A percentile compares a stretch with the other conserved stretches of the same genome.
Conservation (phyloP, 176 grass and related monocot genomes). For the Carex kokanica region DNA sequence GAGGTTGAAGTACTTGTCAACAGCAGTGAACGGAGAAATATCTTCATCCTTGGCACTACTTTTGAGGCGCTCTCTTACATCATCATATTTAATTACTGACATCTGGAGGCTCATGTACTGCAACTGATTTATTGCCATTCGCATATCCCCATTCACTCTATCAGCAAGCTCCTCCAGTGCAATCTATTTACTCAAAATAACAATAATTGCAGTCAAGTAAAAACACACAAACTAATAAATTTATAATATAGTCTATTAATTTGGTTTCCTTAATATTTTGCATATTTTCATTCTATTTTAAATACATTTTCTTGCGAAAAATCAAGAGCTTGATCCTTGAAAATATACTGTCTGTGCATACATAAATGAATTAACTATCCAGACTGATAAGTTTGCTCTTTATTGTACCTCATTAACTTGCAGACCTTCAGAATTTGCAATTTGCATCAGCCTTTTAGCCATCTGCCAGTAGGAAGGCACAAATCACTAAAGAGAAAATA, state of each 20-base stretch:
- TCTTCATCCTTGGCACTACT: slow-evolving; percentile 99
- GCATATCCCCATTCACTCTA: slow-evolving; percentile 96
- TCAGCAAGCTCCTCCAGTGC: slow-evolving; percentile 99
- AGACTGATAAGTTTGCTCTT: slow-evolving; percentile 11
- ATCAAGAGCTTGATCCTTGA: not conserved
- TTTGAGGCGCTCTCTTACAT: slow-evolving; percentile 78
- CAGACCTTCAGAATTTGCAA: slow-evolving; percentile 82
- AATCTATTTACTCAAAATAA: slow-evolving; percentile 41
- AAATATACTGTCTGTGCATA: not conserved
- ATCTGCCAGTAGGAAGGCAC: slow-evolving; percentile 47
- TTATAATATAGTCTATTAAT: not conserved
- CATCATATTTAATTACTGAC: slow-evolving; percentile 96
- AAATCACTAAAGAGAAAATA: slow-evolving; percentile 9
- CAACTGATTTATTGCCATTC: slow-evolving; percentile 98
- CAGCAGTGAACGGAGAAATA: slow-evolving; percentile 94
- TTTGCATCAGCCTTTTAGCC: slow-evolving; percentile 98
- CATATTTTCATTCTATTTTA: not conserved
- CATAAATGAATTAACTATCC: not conserved
- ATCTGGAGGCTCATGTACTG: slow-evolving; percentile 93
- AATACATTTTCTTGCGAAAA: not conserved
- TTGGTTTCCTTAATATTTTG: not conserved
- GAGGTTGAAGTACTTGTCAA: slow-evolving; percentile 81
- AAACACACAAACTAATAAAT: not conserved
- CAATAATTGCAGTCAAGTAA: not conserved
- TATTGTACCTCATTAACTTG: slow-evolving; percentile 90